Conservation (phyloP, 2,329 filamentous ascomycete species). For the Paracorniculantispora psalliotae region DNA sequence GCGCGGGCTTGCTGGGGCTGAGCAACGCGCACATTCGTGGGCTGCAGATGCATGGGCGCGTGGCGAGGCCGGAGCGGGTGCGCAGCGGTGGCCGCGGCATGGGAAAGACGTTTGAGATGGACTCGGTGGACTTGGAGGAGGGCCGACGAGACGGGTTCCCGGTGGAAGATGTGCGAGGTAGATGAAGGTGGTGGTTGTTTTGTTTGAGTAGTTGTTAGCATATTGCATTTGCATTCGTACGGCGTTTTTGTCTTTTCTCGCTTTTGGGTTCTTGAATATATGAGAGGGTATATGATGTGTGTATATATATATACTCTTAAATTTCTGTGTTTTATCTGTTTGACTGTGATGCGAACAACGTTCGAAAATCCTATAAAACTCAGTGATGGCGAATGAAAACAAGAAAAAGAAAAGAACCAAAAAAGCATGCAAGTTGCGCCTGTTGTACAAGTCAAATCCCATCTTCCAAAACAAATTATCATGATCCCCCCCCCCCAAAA, state of each 20-base stretch:
- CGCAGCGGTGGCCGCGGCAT: background rate
- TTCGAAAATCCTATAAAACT: background rate
- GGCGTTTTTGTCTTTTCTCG: background rate
- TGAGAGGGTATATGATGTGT: background rate
- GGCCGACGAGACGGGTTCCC: background rate
- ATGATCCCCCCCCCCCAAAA: background rate
- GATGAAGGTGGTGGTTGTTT: background rate
- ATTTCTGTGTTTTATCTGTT: background rate
- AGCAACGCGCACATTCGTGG: slow-evolving; percentile 46
- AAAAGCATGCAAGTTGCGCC: slow-evolving; percentile 1
- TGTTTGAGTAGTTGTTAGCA: background rate
- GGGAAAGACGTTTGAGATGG: background rate
- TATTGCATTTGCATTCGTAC: background rate
- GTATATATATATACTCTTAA: background rate
- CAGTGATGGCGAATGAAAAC: background rate
- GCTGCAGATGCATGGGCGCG: slow-evolving; percentile 47
- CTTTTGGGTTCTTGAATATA: background rate
- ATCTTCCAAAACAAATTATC: background rate
- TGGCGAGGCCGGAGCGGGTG: slow-evolving; percentile 28
- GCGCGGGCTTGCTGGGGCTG: slow-evolving; percentile 47
- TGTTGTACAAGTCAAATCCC: slow-evolving; percentile 8
- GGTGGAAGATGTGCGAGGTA: background rate
- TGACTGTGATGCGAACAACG: background rate
- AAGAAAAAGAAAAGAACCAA: background rate
- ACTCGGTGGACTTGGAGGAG: background rate